Base-by-base conservation (phyloP, 2,329 filamentous ascomycete species). In the Aureobasidium sp. region DNA sequence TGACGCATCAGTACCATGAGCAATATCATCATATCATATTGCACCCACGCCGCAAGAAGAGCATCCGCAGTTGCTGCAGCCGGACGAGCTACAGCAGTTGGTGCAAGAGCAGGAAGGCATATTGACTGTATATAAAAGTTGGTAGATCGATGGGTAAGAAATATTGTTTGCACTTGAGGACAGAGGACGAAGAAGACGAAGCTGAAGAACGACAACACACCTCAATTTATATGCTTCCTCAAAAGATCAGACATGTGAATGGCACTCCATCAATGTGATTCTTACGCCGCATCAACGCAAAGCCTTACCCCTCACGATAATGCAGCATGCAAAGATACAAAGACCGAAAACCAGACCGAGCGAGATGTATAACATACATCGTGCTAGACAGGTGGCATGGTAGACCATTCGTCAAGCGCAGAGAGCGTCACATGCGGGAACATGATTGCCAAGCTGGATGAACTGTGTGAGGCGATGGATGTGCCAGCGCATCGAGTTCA, bases 41-140 rank as follows among this genome's bases (percentile, higher is more conserved):
- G 15, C 2, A 60, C 56, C 31, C 45, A 60, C 56, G 36, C 44
- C 45, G 45, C 56, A 60, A 34, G 56, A 39, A 22, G 56, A 49
- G 45, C 56, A 60, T 34, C 45, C 45, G 36, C 56, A 60, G 44
- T 51, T 51, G 25, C 27, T 51, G 56, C 56, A 60, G 25, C 56
- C 45, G 11, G 44, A 47, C 6, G 55, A n/a, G 45, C 56, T 15
- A 25, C 56, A 60, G 45, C 56, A 60, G 56, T 60, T 60, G 44
- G 56, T 29, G 36, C 56, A 60, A 60, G 56, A 60, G 44, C 56
- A 60, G 36, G 56, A 49, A 51, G 56, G 56, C 56, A 60, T 60
- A 20, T 59, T 59, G 53, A 25, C 36, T 2, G 7, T 59, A 5
- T 5, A 17, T 29, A 17, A 22, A 27, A 27, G 8, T 34, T 11